Base-by-base conservation (phyloP, 2,329 filamentous ascomycete species). In the Macrophomina pseudophaseolina region DNA sequence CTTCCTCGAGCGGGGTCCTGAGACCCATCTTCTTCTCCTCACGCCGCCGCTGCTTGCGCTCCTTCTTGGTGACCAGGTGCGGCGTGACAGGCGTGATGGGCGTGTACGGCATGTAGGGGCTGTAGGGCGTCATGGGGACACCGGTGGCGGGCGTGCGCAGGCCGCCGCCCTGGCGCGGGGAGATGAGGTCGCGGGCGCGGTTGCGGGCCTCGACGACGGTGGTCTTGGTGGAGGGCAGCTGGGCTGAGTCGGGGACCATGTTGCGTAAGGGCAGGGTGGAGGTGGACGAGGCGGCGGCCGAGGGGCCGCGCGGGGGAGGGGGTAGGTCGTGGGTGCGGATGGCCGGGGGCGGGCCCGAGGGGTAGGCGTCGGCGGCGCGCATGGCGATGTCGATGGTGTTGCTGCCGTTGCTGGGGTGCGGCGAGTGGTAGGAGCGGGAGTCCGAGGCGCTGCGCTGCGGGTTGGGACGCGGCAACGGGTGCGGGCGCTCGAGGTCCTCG, bases 61-160 rank as follows among this genome's bases (percentile, higher is more conserved):
- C 91, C 69, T 87, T 86, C 76, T 84, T 87, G 30, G 88, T 92
- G 16, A 92, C 88, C 54, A 94, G 79, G 23, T 87, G 87, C n/a
- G 91, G 91, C 35, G 91, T 93, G 58, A 94, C 87, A 1, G 91
- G 91, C 60, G 93, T 85, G 56, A 91, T 83, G 1, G 91, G 90
- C 6, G 89, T 91, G 74, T 89, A 91, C 0, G 91, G 91, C 81
- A 94, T 91, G 71, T 94, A 94, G 0, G 91, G 90, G 65, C 87
- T 88, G 77, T 94, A 94, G 1, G 91, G 91, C 28, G 90, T 91
- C 2, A 88, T 90, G 53, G 85, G 86, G 30, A 87, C 81, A 0
- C 85, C 86, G 1, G 65, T 58, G 0, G 83, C 78, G 0, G 88
- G 88, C 3, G 86, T 87, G 38, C 70, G 72, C 1, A 80, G 69